Conservation (phyloP, 2,329 filamentous ascomycete species). For the Basipetospora chlamydospora region DNA sequence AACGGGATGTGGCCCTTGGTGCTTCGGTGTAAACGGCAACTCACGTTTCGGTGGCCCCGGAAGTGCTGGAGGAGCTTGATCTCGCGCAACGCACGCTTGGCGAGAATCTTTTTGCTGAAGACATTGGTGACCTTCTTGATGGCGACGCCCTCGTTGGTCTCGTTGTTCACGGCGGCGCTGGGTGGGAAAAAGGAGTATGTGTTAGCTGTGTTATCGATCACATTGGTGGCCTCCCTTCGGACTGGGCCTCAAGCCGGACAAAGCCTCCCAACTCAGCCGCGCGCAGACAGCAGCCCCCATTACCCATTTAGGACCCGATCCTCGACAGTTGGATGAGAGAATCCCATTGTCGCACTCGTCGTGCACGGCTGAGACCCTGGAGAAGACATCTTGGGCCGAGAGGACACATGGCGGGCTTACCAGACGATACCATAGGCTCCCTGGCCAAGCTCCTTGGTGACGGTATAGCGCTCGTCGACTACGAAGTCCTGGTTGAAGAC, state of each 20-base stretch:
- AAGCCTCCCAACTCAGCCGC: no score
- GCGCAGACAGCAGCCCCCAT: no score
- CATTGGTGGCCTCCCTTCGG: no score
- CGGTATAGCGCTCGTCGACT: slow-evolving; percentile 94
- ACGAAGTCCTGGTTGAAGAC: slow-evolving; percentile 99
- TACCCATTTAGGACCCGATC: no score
- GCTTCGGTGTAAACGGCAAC: slow-evolving; percentile 15
- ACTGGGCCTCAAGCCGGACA: no score
- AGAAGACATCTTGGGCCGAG: no score
- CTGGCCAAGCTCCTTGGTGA: slow-evolving; percentile 96
- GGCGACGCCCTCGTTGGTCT: slow-evolving; percentile 84
- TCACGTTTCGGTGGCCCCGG: slow-evolving; percentile 72
- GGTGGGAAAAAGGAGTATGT: neutral
- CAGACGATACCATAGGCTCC: slow-evolving; percentile 98
- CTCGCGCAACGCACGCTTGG: slow-evolving; percentile 92
- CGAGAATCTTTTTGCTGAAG: slow-evolving; percentile 99
- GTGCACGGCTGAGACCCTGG: no score
- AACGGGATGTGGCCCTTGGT: no score
- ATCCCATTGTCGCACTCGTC: no score
- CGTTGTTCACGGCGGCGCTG: slow-evolving; percentile 83
- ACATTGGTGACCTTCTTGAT: slow-evolving; percentile 99
- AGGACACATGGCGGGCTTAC: no score
- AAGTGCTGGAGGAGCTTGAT: slow-evolving; percentile 99
- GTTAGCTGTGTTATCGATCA: slow-evolving; percentile 9
- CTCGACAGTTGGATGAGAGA: no score